Evolutionary conservation across 768 basidiomycete species (phyloP).

Genomic region (Paxillus rubicundulus): DNA sequence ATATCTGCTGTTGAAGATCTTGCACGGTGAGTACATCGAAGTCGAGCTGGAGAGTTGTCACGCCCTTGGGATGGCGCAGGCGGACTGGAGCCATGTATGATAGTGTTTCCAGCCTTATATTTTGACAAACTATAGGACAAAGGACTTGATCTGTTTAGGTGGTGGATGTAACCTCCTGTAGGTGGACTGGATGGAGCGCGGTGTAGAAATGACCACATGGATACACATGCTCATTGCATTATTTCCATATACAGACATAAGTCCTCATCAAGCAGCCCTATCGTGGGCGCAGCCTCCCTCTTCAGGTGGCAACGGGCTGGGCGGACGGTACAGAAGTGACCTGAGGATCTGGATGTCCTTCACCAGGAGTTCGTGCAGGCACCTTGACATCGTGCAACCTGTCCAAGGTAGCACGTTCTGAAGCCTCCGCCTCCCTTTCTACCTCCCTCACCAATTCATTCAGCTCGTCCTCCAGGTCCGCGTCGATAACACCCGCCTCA

Average conservation of each 20-base stretch:
- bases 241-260: slow-evolving; percentile 11
- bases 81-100: slow-evolving; percentile 65
- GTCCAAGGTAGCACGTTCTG: slow-evolving; percentile 22
- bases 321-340: background rate
- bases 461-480: slow-evolving; percentile 65
- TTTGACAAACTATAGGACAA: no score
- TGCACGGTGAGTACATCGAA: slow-evolving; percentile 62
- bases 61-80: slow-evolving; percentile 82
- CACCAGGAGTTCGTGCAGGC: slow-evolving; percentile 12
- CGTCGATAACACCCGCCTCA: slow-evolving; percentile 46
- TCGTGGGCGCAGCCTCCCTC: background rate
- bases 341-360: background rate
- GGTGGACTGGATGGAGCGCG: background rate
- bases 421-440: slow-evolving; percentile 38
- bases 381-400: slow-evolving; percentile 19
- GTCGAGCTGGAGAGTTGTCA: slow-evolving; percentile 71
- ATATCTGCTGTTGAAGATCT: slow-evolving; percentile 75
- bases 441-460: slow-evolving; percentile 49
- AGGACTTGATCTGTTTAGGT: background rate
- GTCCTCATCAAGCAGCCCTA: background rate
- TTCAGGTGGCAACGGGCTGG: slow-evolving; percentile 11
- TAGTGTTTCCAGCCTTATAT: background rate
- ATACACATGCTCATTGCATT: slow-evolving; percentile 9
- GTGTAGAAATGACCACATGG: no score
- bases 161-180: background rate